These are phyloP conservation scores for Warburgia ugandensis DNA, from an alignment of 164 flowering plant genomes.

Conservation along the genomic window DNA sequence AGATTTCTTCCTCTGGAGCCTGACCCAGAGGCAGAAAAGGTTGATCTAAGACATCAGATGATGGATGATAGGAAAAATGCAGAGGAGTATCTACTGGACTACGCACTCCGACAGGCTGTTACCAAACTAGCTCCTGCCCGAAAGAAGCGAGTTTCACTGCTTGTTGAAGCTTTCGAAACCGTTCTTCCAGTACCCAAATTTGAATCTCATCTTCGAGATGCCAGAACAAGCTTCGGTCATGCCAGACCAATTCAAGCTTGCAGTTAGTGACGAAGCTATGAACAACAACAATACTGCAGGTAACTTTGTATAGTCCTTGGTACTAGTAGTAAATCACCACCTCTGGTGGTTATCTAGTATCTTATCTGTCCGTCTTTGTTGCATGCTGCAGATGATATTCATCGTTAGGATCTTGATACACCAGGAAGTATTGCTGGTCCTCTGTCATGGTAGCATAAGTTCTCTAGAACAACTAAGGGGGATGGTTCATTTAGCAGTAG, in stretches of 20 bases:
- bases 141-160: conserved; percentile 58
- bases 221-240: conserved; percentile 14
- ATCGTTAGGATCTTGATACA: too few species aligned
- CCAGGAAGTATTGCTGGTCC: too few species aligned
- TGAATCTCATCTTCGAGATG: conserved; percentile 15
- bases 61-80: conserved; percentile 51
- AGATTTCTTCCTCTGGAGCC: conserved; percentile 31
- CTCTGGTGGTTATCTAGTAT: too few species aligned
- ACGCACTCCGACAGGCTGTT: conserved; percentile 68
- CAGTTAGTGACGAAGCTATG: conserved; percentile 11
- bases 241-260: conserved; percentile 24
- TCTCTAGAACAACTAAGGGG: background rate
- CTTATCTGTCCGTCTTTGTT: too few species aligned
- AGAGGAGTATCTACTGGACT: conserved; percentile 92
- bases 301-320: too few species aligned
- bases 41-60: conserved; percentile 55
- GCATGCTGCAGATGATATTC: too few species aligned
- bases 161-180: conserved; percentile 85
- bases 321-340: too few species aligned
- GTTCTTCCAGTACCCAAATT: conserved; percentile 36
- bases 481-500: background rate
- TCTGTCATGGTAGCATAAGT: background rate
- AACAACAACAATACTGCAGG: background rate
- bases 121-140: conserved; percentile 63
- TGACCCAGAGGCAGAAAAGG: conserved; percentile 50